Base-by-base conservation (phyloP, 257 asterid genomes). In the Coffea eugenioides region DNA sequence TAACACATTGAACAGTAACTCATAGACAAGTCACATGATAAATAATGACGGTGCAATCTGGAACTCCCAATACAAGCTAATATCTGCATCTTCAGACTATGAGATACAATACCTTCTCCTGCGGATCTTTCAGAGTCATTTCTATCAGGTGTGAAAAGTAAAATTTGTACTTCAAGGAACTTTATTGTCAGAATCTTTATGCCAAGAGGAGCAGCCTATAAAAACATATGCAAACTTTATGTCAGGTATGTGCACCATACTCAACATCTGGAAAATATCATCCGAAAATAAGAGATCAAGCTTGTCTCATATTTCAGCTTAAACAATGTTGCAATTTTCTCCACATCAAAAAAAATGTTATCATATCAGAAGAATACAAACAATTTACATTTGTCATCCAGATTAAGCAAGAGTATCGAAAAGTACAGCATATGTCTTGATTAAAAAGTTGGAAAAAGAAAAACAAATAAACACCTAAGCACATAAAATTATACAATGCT, bases 201-300 rank as follows among this genome's bases (percentile, higher is more conserved):
- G 73, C 95, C 97, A 84, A 89, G 91, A 78, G 96, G 73, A 82
- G 87, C 94, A 75, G 75, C 95, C 99, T 96, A 87, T 81, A 87
- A 86, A 77, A 82, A 27, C 62, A 81, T n/a, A 76, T 46, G 65
- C 75, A 82, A 81, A 66, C 64, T 81, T 66, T 71, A 77, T n/a
- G 82, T 80, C 81, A 89, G 67, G 10, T 54, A 27, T 39, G 43
- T 39, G 20, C 23, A 45, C 23, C 51, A 41, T 36, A 13, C 36
- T 46, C 18, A 46, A 25, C 31, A 23, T 45, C 15, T 71, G 13
- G 1, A 78, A 46, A 48, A 36, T 57, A 56, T 56, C 8, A 48
- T 13, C n/a, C 7, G 48, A 70, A 21, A 59, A n/a, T n/a, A 39
- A 71, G 64, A 59, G 27, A 71, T 34, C 7, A 48, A 4, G n/a